Conservation (phyloP, 1,284 basidiomycete genomes). For the Flammula alnicola region DNA sequence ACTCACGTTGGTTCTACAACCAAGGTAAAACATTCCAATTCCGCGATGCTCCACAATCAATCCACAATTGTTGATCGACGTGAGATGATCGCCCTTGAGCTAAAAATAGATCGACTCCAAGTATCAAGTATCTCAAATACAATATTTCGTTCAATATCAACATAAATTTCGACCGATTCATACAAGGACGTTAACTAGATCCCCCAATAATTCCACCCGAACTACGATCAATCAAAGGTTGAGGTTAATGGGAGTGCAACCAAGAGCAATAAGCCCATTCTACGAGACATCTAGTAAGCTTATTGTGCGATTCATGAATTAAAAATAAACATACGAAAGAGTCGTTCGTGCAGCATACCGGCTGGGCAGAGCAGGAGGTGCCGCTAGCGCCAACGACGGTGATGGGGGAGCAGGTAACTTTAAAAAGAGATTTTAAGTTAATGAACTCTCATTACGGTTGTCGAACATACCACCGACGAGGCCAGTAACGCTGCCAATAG, state of each 20-base stretch:
- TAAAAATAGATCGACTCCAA: too few relatives aligned
- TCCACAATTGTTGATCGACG: too few relatives aligned
- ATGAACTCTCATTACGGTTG: background rate
- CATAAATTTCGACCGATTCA: too few relatives aligned
- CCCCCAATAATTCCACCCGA: too few relatives aligned
- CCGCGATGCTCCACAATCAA: too few relatives aligned
- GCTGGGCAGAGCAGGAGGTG: conserved; percentile 25
- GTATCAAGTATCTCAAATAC: too few relatives aligned
- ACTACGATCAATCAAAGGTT: conserved; percentile 13
- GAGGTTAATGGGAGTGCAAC: conserved; percentile 27
- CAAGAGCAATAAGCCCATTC: conserved; percentile 25
- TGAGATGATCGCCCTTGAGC: too few relatives aligned
- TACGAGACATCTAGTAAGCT: background rate
- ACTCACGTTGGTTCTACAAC: too few relatives aligned
- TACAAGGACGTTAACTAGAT: too few relatives aligned
- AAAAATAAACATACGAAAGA: conserved; percentile 26
- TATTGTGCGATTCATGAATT: background rate
- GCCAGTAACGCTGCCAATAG: conserved; percentile 20
- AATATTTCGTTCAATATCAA: too few relatives aligned
- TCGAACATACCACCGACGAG: conserved; percentile 26
- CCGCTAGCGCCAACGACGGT: conserved; percentile 24
- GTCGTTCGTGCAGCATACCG: conserved; percentile 31
- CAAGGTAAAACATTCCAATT: too few relatives aligned
- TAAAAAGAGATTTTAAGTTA: background rate
- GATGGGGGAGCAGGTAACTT: conserved; percentile 28